Base-by-base conservation (phyloP, 257 asterid species). In the Coffea eugenioides region DNA sequence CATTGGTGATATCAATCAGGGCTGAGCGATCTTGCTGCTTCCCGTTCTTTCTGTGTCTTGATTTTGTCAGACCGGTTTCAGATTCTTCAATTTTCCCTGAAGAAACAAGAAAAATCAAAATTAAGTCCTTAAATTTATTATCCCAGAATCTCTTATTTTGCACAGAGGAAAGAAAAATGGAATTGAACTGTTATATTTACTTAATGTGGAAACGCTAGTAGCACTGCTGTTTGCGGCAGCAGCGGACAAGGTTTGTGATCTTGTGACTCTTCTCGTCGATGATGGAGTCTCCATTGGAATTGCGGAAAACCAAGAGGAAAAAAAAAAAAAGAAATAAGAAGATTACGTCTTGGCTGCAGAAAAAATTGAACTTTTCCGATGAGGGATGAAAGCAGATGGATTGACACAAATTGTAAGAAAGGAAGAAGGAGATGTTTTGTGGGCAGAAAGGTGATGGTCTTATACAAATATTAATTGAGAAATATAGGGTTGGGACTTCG, bases 281-380 rank as follows among this genome's bases (percentile, higher is more conserved):
- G 91, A 92, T 65, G 98, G 98, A 71, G 98, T 90, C 83, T 92
- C 97, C 98, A 93, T 95, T 84, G 80, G 36, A 85, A 25, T 67
- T 25, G 49, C 25, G 11, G 8, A 23, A 56, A n/a, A 79, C 54
- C 69, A 77, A 48, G 43, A 77, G 80, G 14, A 31, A 31, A 31
- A 31, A 48, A 21, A 75, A 31, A 8, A 65, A 31, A 39, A 39
- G 43, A 39, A 39, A 39, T 39, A 39, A 36, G 68, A 49, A 57
- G 27, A 3, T 65, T 25, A 13, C 48, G 15, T 57, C 56, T 45
- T 64, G 77, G 79, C 64, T 48, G 75, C 82, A 72, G 64, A 74
- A 51, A 62, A 71, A 1, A 36, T 5, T 8, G 25, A n/a, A 43
- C n/a, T 31, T 52, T n/a, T 23, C 8, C 34, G 2, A 49, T 51